Percentiles rank a stretch among this genome's conserved stretches.
These are phyloP conservation scores for Penicillium sp. DNA, from an alignment of 2,329 filamentous ascomycete species.

Conservation along the genomic window DNA sequence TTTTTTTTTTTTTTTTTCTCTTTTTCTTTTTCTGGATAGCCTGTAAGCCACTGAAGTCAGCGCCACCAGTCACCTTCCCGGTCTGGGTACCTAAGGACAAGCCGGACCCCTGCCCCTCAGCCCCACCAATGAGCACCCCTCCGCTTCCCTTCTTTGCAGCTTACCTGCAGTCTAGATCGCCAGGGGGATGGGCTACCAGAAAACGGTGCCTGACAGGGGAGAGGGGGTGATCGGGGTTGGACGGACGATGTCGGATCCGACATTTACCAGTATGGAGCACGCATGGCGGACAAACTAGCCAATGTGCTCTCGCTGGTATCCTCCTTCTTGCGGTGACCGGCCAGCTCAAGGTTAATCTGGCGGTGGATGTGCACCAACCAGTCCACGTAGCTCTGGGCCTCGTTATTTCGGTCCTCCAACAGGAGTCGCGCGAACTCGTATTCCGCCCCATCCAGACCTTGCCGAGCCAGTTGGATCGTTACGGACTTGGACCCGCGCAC, in stretches of 20 bases:
- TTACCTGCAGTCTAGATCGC: slow-evolving; percentile 7
- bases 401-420: slow-evolving; percentile 93
- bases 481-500: slow-evolving; percentile 83
- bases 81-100: not conserved
- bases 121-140: not conserved
- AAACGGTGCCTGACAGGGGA: not conserved
- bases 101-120: not conserved
- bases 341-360: slow-evolving; percentile 81
- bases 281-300: slow-evolving; percentile 47
- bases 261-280: slow-evolving; percentile 47
- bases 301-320: slow-evolving; percentile 45
- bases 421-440: slow-evolving; percentile 92
- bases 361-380: slow-evolving; percentile 96
- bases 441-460: slow-evolving; percentile 91
- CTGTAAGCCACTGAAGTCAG: slow-evolving; percentile 7
- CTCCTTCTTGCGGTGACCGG: slow-evolving; percentile 51
- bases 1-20: not conserved
- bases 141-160: not conserved
- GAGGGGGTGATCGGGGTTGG: not conserved
- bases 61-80: not conserved
- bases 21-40: not conserved
- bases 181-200: not conserved
- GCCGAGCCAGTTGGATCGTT: slow-evolving; percentile 84
- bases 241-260: not conserved
- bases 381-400: slow-evolving; percentile 96